Percentiles rank a stretch among this genome's conserved stretches.
These are phyloP conservation scores for Saccharomyces paradoxus DNA, from an alignment of 805 yeast species.

Conservation along the genomic window DNA sequence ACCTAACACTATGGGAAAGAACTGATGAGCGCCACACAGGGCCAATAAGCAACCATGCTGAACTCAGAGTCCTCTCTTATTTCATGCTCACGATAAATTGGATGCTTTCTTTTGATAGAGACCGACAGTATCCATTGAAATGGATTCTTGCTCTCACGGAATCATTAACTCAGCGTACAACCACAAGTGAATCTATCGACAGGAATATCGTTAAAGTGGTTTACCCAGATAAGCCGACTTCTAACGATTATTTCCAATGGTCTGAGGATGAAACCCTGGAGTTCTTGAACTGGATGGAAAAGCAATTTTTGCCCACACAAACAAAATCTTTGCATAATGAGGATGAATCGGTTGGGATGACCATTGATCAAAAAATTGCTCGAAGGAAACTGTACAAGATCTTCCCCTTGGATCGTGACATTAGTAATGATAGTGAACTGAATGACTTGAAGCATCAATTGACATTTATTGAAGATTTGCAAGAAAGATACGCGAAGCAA, in stretches of 20 bases:
- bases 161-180: background rate
- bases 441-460: background rate
- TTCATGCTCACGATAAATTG: constrained; percentile 19
- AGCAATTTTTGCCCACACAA: constrained; percentile 14
- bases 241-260: constrained; percentile 14
- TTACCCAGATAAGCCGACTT: constrained; percentile 1
- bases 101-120: constrained; percentile 12
- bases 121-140: constrained; percentile 8
- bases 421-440: background rate
- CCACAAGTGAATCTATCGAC: background rate
- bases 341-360: constrained; percentile 1
- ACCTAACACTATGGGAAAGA: background rate
- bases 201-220: constrained; percentile 4
- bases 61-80: constrained; percentile 16
- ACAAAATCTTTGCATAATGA: background rate
- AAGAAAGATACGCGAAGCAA: constrained; percentile 16
- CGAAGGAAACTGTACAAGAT: constrained; percentile 22
- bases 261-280: constrained; percentile 12
- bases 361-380: constrained; percentile 27
- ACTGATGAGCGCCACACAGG: background rate
- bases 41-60: constrained; percentile 7
- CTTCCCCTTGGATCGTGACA: constrained; percentile 16
- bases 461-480: constrained; percentile 17
- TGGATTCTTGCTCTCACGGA: constrained; percentile 3
- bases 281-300: constrained; percentile 27